phyloP scores from a whole-genome alignment of 140 eudicot species.

The Flaveria floridana region DNA sequence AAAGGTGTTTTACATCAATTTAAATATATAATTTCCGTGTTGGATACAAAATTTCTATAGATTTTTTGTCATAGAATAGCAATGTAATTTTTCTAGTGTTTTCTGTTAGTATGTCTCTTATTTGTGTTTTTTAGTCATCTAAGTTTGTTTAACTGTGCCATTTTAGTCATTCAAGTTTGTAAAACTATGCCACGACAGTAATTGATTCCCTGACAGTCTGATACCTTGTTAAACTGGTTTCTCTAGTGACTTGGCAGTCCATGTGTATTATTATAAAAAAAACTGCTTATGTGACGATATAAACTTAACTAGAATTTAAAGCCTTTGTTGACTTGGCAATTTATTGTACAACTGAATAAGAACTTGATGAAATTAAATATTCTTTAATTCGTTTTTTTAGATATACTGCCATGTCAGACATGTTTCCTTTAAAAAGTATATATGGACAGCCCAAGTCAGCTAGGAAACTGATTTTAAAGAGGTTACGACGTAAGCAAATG shows the following conservation, averaged over 20 bases:
- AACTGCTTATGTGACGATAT: not conserved
- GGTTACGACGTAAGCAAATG: not conserved
- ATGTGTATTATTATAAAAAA: not conserved
- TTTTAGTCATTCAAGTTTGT: not conserved
- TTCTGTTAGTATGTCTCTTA: not conserved
- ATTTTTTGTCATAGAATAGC: not conserved
- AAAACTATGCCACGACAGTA: not conserved
- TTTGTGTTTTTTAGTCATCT: not conserved
- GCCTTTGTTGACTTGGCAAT: not conserved
- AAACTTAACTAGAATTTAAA: too few species aligned
- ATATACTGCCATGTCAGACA: not conserved
- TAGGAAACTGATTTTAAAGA: not conserved
- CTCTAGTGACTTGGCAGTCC: not conserved
- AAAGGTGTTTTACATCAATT: not conserved
- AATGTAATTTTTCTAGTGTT: not conserved
- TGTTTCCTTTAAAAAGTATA: not conserved
- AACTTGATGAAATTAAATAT: not conserved
- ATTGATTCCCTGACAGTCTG: not conserved
- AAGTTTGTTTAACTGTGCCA: not conserved
- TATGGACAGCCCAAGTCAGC: not conserved
- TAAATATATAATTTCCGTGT: slow-evolving; percentile 1
- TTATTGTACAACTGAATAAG: not conserved
- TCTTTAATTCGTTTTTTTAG: not conserved
- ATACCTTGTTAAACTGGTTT: not conserved
- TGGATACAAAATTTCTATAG: not conserved